Conservation (phyloP, 2,329 filamentous ascomycete species). For the Colletotrichum costaricense region DNA sequence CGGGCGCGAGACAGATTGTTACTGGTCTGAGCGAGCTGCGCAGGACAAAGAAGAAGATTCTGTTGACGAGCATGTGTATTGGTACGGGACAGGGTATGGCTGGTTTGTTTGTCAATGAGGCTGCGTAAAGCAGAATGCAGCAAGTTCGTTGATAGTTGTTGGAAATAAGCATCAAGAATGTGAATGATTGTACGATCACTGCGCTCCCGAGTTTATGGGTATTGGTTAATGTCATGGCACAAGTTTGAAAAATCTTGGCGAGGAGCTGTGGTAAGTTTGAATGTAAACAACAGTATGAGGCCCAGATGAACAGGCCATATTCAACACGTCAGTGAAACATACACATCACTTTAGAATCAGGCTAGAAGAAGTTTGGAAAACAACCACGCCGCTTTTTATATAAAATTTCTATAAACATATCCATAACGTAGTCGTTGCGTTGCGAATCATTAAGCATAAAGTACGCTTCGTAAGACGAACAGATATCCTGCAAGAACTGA, state of each 20-base stretch:
- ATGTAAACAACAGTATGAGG: neutral
- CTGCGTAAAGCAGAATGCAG: constrained; percentile 13
- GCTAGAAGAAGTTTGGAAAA: neutral
- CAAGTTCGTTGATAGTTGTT: no score
- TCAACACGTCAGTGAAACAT: no score
- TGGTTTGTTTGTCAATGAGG: constrained; percentile 72
- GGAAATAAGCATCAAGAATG: neutral
- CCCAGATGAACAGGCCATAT: no score
- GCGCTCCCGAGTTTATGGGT: neutral
- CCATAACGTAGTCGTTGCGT: constrained; percentile 8
- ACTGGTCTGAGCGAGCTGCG: constrained; percentile 89
- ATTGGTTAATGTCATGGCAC: no score
- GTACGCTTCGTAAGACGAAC: neutral
- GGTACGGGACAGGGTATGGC: constrained; percentile 78
- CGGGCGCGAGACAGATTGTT: constrained; percentile 84
- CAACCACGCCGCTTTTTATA: constrained; percentile 15
- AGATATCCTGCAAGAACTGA: neutral
- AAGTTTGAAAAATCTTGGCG: no score
- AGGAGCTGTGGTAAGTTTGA: neutral
- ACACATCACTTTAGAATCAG: no score
- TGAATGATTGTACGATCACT: neutral
- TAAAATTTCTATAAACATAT: constrained; percentile 8
- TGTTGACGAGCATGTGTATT: constrained; percentile 92
- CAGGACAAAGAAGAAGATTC: constrained; percentile 87
- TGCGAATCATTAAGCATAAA: constrained; percentile 6